These are phyloP conservation scores for Irpex sp. DNA, from an alignment of 1,284 basidiomycete species.

Conservation along the genomic window DNA sequence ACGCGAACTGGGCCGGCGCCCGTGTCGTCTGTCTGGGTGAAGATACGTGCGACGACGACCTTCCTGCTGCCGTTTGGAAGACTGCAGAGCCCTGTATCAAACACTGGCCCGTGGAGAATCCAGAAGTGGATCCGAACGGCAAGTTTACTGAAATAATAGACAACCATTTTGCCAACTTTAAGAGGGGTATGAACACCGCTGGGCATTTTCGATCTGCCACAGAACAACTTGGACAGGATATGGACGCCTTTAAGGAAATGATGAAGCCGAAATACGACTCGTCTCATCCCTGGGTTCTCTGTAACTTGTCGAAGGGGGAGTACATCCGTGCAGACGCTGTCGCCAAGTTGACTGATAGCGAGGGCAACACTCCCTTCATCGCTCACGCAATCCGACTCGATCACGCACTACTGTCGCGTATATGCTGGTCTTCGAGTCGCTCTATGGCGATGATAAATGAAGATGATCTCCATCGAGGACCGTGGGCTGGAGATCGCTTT, in stretches of 20 bases:
- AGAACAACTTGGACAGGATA: background rate
- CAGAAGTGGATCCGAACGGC: background rate
- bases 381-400: background rate
- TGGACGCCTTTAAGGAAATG: background rate
- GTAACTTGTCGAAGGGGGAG: slow-evolving; percentile 7
- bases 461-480: slow-evolving; percentile 9
- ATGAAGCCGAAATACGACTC: background rate
- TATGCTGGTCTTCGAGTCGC: slow-evolving; percentile 16
- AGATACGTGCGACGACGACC: background rate
- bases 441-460: slow-evolving; percentile 2
- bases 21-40: slow-evolving; percentile 3
- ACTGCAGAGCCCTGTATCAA: background rate
- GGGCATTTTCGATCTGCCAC: background rate
- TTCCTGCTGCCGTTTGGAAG: background rate
- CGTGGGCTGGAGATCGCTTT: slow-evolving; percentile 27
- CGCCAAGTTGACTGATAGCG: background rate
- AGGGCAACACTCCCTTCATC: background rate
- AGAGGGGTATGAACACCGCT: background rate
- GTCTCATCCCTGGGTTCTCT: background rate
- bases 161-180: background rate
- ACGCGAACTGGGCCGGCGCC: background rate
- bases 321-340: slow-evolving; percentile 2
- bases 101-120: background rate
- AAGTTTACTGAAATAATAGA: too few relatives aligned
- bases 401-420: slow-evolving; percentile 14